Percentiles rank a stretch among this genome's conserved stretches.
Evolutionary conservation across 169 alveolate genomes (phyloP).

Genomic region (Plasmodium gallinaceum): DNA sequence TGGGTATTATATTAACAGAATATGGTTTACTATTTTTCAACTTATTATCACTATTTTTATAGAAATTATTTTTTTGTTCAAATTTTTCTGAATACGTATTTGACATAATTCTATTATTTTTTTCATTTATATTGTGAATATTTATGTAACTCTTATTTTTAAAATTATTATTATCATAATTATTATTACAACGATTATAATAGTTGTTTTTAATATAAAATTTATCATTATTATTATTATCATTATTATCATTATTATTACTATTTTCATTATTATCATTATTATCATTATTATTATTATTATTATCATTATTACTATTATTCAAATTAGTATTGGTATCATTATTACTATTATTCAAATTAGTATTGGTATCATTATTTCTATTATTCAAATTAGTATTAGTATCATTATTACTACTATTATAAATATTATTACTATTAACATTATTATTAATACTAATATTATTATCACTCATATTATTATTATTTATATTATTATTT

Average conservation of each 20-base stretch:
- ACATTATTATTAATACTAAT: not conserved
- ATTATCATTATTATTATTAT: slow-evolving; percentile 8
- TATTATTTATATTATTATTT: slow-evolving; percentile 2
- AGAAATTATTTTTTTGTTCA: slow-evolving; percentile 31
- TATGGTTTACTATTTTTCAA: not conserved
- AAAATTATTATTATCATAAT: slow-evolving; percentile 17
- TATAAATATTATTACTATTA: not conserved
- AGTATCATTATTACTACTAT: not conserved
- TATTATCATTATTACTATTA: slow-evolving; percentile 5
- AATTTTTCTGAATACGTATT: slow-evolving; percentile 26
- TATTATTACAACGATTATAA: slow-evolving; percentile 2
- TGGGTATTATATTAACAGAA: not conserved
- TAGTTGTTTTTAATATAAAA: not conserved
- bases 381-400: slow-evolving; percentile 5
- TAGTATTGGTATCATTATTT: not conserved
- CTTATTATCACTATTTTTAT: slow-evolving; percentile 14
- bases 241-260: not conserved
- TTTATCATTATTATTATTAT: not conserved
- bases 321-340: not conserved
- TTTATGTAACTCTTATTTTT: slow-evolving; percentile 4
- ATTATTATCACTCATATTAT: not conserved
- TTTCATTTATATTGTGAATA: slow-evolving; percentile 3
- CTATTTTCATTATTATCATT: not conserved
- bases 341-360: not conserved
- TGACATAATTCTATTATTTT: not conserved